Base-by-base conservation (phyloP, 2,329 filamentous ascomycete species). In the Septoria petroselini region DNA sequence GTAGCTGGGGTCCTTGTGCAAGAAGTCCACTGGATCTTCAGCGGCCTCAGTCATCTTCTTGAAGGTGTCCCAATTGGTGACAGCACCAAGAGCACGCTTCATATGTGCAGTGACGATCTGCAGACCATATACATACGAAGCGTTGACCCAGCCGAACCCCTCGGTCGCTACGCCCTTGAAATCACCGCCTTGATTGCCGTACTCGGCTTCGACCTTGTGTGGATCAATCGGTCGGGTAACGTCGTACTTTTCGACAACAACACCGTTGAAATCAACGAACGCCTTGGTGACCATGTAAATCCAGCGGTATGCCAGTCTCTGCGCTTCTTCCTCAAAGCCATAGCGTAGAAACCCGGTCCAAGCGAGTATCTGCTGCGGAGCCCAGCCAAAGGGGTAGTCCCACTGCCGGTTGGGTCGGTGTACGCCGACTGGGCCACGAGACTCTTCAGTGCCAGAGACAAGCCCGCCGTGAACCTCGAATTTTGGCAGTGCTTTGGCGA, bases 101-200 rank as follows among this genome's bases (percentile, higher is more conserved):
- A 93, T 91, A 70, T 95, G 89, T 25, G 88, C 86, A 62, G 87
- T 91, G 53, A 95, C 78, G 60, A 96, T 87, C 59, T 91, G 85
- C 53, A 97, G 77, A 33, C 91, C 93, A 65, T 94, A 94, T 50
- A 97, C 87, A 68, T 95, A 98, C 68, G 91, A 96, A 63, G 93
- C 91, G 67, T 98, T 98, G 64, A 97, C 93, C 93, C 93, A 98
- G 44, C 91, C 93, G 66, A 98, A 98, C 50, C 91, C 91, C 82
- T 97, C 91, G 62, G 88, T 89, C 46, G 91, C 88, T 60, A 95
- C 91, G 31, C 91, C 91, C 73, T 94, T 95, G 74, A 97, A 96
- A 67, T 96, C 88, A 41, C 86, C 76, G 2, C 93, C 93, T 70
- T 98, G 93, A 70, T 98, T 98, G 5, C 93, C 93, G 66, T 98